Percentiles rank a stretch among this genome's conserved stretches.
These are phyloP conservation scores for Plantago coronopus DNA, from an alignment of 305 asterid species.

Conservation along the genomic window DNA sequence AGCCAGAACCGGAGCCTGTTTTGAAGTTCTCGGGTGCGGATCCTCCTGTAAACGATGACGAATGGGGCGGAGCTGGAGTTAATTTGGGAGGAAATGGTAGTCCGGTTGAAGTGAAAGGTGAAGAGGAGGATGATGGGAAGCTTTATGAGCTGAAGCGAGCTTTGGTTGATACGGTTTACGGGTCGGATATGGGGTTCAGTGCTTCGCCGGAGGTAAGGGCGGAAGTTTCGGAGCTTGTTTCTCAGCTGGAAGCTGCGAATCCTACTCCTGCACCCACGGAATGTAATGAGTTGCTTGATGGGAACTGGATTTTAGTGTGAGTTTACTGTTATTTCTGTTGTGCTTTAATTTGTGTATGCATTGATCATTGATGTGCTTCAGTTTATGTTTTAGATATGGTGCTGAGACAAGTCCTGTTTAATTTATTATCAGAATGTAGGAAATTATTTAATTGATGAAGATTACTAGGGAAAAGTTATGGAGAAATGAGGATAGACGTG, in stretches of 20 bases:
- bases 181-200: conserved; percentile 71
- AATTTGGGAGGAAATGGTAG: conserved; percentile 45
- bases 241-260: conserved; percentile 78
- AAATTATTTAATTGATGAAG: background rate
- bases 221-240: conserved; percentile 70
- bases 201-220: conserved; percentile 76
- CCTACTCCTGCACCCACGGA: conserved; percentile 77
- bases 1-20: conserved; percentile 47
- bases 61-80: conserved; percentile 52
- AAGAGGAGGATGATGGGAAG: conserved; percentile 31
- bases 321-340: conserved; percentile 18
- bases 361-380: too few species aligned
- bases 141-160: conserved; percentile 69
- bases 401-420: too few species aligned
- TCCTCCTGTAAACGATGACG: conserved; percentile 66
- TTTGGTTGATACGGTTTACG: conserved; percentile 72
- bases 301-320: conserved; percentile 85
- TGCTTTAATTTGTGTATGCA: background rate
- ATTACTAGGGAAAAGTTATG: background rate
- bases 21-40: conserved; percentile 50
- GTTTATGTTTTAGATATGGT: background rate
- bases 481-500: background rate
- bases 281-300: conserved; percentile 67
- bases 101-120: conserved; percentile 30
- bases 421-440: too few species aligned